Evolutionary conservation across 768 basidiomycete species (phyloP).

Genomic region (Bullera alba): DNA sequence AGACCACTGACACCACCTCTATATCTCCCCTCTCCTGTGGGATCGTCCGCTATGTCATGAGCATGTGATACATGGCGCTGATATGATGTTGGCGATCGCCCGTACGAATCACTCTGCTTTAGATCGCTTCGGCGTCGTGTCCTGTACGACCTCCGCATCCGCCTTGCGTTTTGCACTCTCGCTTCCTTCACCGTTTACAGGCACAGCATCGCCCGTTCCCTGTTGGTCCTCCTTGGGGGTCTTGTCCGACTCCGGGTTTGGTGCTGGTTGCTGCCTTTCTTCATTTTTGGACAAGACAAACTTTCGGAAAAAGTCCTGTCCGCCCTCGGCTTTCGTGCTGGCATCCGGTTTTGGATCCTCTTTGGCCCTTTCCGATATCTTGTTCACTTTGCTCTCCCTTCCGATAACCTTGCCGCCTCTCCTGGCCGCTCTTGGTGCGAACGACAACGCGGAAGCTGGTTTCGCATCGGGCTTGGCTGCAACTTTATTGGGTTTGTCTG

Average conservation of each 20-base stretch:
- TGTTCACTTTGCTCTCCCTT: background rate
- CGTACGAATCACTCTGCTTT: background rate
- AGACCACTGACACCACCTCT: too few relatives aligned
- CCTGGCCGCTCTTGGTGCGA: constrained; percentile 26
- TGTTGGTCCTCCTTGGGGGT: too few relatives aligned
- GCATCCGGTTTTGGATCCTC: constrained; percentile 52
- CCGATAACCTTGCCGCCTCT: constrained; percentile 1
- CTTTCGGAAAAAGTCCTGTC: constrained; percentile 77
- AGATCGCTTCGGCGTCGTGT: background rate
- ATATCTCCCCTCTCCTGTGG: too few relatives aligned
- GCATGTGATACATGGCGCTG: too few relatives aligned
- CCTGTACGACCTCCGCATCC: background rate
- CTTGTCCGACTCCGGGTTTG: too few relatives aligned
- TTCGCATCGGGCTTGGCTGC: background rate
- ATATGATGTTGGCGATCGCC: background rate
- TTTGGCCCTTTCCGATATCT: background rate
- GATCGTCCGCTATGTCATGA: too few relatives aligned
- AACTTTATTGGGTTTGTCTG: background rate
- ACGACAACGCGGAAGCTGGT: constrained; percentile 3
- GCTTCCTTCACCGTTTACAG: too few relatives aligned
- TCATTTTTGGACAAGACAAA: constrained; percentile 52
- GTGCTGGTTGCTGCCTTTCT: background rate
- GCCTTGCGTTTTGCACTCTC: background rate
- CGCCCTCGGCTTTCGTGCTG: constrained; percentile 8
- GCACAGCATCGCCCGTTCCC: too few relatives aligned